These are phyloP conservation scores for Solanum okadae DNA, from an alignment of 257 asterid genomes.

Conservation along the genomic window DNA sequence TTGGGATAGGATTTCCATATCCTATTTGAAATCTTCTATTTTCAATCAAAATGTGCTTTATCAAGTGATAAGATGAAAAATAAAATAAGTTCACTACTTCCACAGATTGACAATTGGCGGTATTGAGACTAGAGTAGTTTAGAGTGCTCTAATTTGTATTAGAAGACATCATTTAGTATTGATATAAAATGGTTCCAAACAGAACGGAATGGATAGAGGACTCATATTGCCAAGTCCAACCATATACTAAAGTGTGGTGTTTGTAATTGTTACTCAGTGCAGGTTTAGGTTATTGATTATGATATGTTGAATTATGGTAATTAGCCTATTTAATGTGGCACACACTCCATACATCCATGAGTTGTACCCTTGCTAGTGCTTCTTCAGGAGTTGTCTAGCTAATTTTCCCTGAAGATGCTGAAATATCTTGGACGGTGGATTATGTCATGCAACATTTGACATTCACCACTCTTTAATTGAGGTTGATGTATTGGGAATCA, in stretches of 20 bases:
- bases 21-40: background rate
- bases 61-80: background rate
- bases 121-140: background rate
- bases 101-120: background rate
- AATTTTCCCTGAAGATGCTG: background rate
- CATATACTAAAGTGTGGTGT: background rate
- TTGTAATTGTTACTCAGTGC: background rate
- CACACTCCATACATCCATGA: background rate
- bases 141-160: background rate
- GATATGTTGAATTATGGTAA: background rate
- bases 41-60: background rate
- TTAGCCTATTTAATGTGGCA: background rate
- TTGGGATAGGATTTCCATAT: background rate
- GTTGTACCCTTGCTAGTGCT: background rate
- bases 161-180: background rate
- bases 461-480: background rate
- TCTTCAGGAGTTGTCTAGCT: background rate
- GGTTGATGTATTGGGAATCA: background rate
- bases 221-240: background rate
- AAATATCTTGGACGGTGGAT: background rate
- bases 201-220: background rate
- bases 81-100: background rate
- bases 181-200: background rate
- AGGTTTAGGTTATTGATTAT: background rate
- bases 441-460: background rate